Base-by-base conservation (phyloP, 2,329 filamentous ascomycete genomes). In the Alternaria gansuensis region DNA sequence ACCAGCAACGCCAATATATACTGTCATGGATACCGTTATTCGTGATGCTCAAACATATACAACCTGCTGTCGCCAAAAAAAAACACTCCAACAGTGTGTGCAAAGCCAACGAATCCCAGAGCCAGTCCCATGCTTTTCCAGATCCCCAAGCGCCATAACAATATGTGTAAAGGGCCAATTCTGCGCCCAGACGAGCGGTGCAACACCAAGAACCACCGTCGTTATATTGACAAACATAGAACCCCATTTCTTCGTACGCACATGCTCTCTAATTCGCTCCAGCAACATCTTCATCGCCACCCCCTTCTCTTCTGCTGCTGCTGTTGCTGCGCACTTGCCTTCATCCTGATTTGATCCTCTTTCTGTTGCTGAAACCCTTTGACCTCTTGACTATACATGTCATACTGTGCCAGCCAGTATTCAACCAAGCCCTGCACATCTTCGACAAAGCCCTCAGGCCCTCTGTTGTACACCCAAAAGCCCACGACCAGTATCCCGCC, bases 391-490 rank as follows among this genome's bases (percentile, higher is more conserved):
- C 64, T 71, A 54, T 68, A 81, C 54, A 70, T 69, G 53, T 73
- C 66, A 57, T 79, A 79, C 67, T 81, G 74, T 5, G 69, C 71
- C 34, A 55, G 64, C 79, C 79, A 82, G 52, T 66, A 70, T 26
- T 73, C 68, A 7, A 57, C 65, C 78, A 78, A 36, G 6, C 62
- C 65, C 45, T 66, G 51, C 37, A 85, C 72, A 77, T 95, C 91
- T 60, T 83, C 81, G 13, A 85, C 78, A 63, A 88, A 88, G 57
- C 86, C 86, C 64, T 87, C 85, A 14, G 89, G 74, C 0, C 92
- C 88, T 2, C 91, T 81, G 21, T 70, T 77, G 71, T 88, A 87
- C 76, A 85, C 56, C 82, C 82, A 86, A 17, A 87, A 80, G 0
- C 82, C 82, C 0, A 87, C 40, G 0, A 82, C 81, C 4, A 83